These are phyloP conservation scores for Boletus rufocinnamomeus DNA, from an alignment of 768 basidiomycete genomes.

Conservation along the genomic window DNA sequence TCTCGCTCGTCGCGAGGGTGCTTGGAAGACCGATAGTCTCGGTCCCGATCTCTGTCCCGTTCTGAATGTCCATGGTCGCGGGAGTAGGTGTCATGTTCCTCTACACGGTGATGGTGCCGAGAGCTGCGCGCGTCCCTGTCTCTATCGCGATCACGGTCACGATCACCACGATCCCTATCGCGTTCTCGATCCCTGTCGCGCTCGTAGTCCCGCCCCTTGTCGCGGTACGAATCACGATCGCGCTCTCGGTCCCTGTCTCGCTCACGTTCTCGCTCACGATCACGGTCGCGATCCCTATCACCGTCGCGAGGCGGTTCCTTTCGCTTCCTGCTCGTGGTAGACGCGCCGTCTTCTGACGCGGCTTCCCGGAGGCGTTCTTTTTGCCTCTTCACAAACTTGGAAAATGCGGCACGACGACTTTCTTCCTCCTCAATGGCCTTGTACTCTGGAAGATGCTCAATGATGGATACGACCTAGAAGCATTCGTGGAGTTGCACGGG, in stretches of 20 bases:
- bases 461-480: slow-evolving; percentile 65
- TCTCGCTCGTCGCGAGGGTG: slow-evolving; percentile 59
- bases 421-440: slow-evolving; percentile 90
- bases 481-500: background rate
- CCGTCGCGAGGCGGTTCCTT: slow-evolving; percentile 66
- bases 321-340: slow-evolving; percentile 75
- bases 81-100: slow-evolving; percentile 36
- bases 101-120: slow-evolving; percentile 37
- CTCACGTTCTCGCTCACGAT: slow-evolving; percentile 35
- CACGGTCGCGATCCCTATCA: slow-evolving; percentile 51
- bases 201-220: slow-evolving; percentile 39
- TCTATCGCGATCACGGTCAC: slow-evolving; percentile 47
- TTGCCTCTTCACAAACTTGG: slow-evolving; percentile 87
- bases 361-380: slow-evolving; percentile 83
- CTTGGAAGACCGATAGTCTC: slow-evolving; percentile 46
- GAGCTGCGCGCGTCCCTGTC: slow-evolving; percentile 41
- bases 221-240: slow-evolving; percentile 31
- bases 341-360: slow-evolving; percentile 81
- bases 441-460: slow-evolving; percentile 84
- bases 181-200: slow-evolving; percentile 44
- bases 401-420: slow-evolving; percentile 74
- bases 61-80: slow-evolving; percentile 37
- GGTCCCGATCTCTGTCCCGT: slow-evolving; percentile 41
- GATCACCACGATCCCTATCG: slow-evolving; percentile 42
- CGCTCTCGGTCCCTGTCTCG: slow-evolving; percentile 32